Base-by-base conservation (phyloP, 306 rosid genomes). In the Quercus dentata region DNA sequence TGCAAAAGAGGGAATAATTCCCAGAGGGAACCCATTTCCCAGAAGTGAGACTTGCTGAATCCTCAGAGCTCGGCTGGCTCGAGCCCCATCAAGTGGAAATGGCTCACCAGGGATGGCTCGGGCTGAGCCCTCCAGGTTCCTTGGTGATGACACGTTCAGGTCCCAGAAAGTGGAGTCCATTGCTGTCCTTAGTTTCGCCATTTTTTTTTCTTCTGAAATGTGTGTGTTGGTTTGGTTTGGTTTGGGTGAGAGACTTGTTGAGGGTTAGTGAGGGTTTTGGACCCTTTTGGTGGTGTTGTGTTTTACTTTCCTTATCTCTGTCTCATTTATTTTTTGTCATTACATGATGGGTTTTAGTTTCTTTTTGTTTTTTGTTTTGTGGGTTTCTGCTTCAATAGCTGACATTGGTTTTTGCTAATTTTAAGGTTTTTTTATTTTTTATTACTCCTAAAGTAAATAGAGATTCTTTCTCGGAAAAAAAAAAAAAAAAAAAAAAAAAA, bases 141-240 rank as follows among this genome's bases (percentile, higher is more conserved):
- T 97, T 71, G 99, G 91, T 0, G 98, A 86, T 0, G 97, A 77
- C 18, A 92, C 78, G 77, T 92, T 88, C 57, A 86, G 59, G 78
- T 92, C 95, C 95, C 94, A 87, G 85, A 92, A 94, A 21, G 92
- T 76, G 0, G 97, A 91, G 81, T 92, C 98, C 88, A 94, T 94
- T 62, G 95, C 91, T 19, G 98, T 88, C 80, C 86, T 83, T 15
- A 94, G 89, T 21, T 83, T 85, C 77, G 90, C 98, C 98, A 94
- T 94, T 82, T 79, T 51, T 27, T 17, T 4, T 28, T 41, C 3
- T 17, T 7, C 71, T 33, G 65, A 59, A 13, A 23, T 9, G 17
- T 1, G 31, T 23, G 65, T 21, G 1, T 1, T 3, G 27, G 30
- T 25, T 25, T 25, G 27, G 27, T 6, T 59, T 59, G 65, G 65